These are phyloP conservation scores for Caloboletus inedulis DNA, from an alignment of 1,284 basidiomycete species.

Conservation along the genomic window DNA sequence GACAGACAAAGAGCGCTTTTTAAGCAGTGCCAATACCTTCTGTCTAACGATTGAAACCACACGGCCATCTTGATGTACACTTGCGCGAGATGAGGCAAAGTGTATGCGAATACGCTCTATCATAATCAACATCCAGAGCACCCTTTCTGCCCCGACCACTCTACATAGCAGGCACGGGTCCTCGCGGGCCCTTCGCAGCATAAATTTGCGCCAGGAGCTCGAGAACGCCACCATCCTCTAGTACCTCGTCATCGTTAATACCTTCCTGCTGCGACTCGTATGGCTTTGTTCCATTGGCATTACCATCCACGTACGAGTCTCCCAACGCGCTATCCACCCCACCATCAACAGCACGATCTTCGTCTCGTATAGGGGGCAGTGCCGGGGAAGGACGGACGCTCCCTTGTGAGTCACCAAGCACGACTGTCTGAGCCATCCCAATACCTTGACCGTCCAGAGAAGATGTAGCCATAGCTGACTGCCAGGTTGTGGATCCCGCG, in stretches of 20 bases:
- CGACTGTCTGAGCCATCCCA: slow-evolving; percentile 61
- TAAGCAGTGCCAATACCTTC: neutral
- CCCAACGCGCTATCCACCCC: slow-evolving; percentile 60
- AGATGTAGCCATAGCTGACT: slow-evolving; percentile 22
- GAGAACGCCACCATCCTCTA: slow-evolving; percentile 68
- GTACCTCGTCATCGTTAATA: slow-evolving; percentile 54
- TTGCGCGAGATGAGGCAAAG: neutral
- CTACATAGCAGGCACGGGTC: slow-evolving; percentile 48
- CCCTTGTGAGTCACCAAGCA: slow-evolving; percentile 71
- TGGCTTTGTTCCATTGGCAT: slow-evolving; percentile 39
- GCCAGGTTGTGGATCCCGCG: slow-evolving; percentile 27
- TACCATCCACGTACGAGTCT: slow-evolving; percentile 67
- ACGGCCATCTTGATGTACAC: neutral
- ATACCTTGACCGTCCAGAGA: slow-evolving; percentile 25
- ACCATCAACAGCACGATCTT: slow-evolving; percentile 50
- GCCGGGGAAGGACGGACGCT: slow-evolving; percentile 31
- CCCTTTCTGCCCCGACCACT: neutral
- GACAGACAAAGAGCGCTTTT: slow-evolving; percentile 29
- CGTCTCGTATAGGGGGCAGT: slow-evolving; percentile 36
- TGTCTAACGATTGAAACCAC: neutral
- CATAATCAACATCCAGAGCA: neutral
- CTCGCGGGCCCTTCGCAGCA: slow-evolving; percentile 52
- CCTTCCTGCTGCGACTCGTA: slow-evolving; percentile 43
- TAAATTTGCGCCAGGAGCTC: slow-evolving; percentile 79
- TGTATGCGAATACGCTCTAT: neutral